Base-by-base conservation (phyloP, 2,329 filamentous ascomycete species). In the Botryotinia globosa region DNA sequence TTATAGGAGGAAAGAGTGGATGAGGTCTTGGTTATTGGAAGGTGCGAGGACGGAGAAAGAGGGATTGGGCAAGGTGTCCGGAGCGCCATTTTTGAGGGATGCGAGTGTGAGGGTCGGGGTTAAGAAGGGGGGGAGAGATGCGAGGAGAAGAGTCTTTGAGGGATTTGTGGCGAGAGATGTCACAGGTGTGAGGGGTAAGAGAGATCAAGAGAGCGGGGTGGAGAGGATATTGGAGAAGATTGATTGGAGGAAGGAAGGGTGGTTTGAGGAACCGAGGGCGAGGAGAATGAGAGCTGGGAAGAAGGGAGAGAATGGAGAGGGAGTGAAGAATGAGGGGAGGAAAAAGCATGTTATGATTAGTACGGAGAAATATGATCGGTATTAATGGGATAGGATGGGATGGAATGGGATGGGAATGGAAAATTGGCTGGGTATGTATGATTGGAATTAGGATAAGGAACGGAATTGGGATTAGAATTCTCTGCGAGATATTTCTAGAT, bases 171-270 rank as follows among this genome's bases (percentile, higher is more conserved):
- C 34, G 32, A 42, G 45, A 20, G 63, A 18, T 12, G 25, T 51
- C 20, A 48, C 22, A 44, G 45, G 44, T 12, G 22, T 51, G 10
- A 37, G 32, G 12, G 45, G 44, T 10, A 51, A 10, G 29, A 32
- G 29, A 20, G 39, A 65, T 54, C 25, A 8, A 5, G 37, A 39
- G 16, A 65, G 42, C 9, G 39, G 42, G 16, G 37, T 58, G 8
- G 29, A 58, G 51, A 69, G 51, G 20, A 29, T 69, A 2, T 10
- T 58, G 37, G 51, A 69, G 29, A 59, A 56, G 32, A 48, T 59
- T 42, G 66, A 45, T 69, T 59, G 66, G 66, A 59, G 54, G n/a
- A 69, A 37, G 37, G 66, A 69, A 29, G 66, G 66, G 10, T 69
- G 66, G 66, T 69, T 69, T 44, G 48, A 44, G 29, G n/a, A 12